Base-by-base conservation (phyloP, 2,329 filamentous ascomycete genomes). In the Apiospora sp. region DNA sequence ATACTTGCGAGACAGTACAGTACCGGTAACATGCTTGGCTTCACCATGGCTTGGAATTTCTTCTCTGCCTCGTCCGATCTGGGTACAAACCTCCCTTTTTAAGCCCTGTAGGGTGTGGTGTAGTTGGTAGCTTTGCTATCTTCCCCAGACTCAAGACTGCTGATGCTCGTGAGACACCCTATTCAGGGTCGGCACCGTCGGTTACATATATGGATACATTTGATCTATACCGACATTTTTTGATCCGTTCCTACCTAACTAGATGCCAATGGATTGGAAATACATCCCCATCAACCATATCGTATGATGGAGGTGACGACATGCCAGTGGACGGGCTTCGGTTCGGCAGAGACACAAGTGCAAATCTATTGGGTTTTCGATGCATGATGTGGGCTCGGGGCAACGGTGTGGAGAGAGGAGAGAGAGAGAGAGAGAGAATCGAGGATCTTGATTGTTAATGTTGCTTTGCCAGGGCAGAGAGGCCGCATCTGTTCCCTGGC, bases 371-470 rank as follows among this genome's bases (percentile, higher is more conserved):
- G 49, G 49, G n/a, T 51, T 19, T 64, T 24, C 58, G 34, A 41
- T 64, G 34, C 34, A 41, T n/a, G 58, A 37, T 58, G 54, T 61
- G 54, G 54, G 30, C 34, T 64, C 58, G 4, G 58, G 58, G 34
- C 58, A 64, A 41, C 58, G 34, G 30, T 64, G 58, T 64, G 58
- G 58, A 61, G 58, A 64, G 58, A 22, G 58, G 19, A 61, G 27
- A 22, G 16, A 30, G 54, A 61, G 27, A 22, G 16, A 30, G 54
- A 37, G 4, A 30, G 34, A n/a, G 58, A 41, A 64, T 37, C 30
- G 58, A 64, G 22, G 58, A 61, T 61, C 54, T 61, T 64, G 58
- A 64, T 64, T 64, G 58, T 41, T 64, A 34, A 64, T 64, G 34
- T 41, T 61, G 54, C 54, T 61, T 61, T 61, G 37, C 30, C 54